Evolutionary conservation across 306 rosid species (phyloP), one percentile per base, ranked within the genome.

Genomic region (Dryas alaskensis): DNA sequence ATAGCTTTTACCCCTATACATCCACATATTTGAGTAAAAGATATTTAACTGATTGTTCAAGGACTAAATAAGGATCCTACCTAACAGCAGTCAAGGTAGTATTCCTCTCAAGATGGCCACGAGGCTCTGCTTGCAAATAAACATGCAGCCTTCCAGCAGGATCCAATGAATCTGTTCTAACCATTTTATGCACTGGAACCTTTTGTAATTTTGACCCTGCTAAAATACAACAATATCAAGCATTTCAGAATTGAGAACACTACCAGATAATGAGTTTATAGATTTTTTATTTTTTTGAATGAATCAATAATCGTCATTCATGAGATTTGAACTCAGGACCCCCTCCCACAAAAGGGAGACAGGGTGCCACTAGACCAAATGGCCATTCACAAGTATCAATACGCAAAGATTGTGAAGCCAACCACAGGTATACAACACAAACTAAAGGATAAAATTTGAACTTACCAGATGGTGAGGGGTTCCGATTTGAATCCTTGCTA

Each of bases 131-230:
- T 80, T 86, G 92, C 84, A 86, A 57, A 79, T 88, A 93, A 46
- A 90, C 93, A 73, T 91, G 97, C 78, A 93, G 85, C 86, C 98
- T 86, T 75, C 98, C 98, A 59, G 79, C 88, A 50, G 97, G 97
- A 83, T 93, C 89, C n/a, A 76, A 75, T 78, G 97, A 85, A 88
- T 93, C 96, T 69, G 97, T 91, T 80, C 98, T 86, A 46, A 93
- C 92, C 86, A 93, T 86, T 82, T 93, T 91, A 72, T 85, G 52
- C 14, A 89, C 94, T 0, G 97, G 98, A 81, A 91, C 87, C 84
- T 93, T 93, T 79, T 75, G 89, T 67, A 84, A 76, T 80, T 81
- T 89, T 42, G 96, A 81, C 31, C 92, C 97, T 91, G 76, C 54
- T 65, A 73, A 59, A 76, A 78, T 67, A 46, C 8, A 62, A 48